Conservation (phyloP, 1,139 yeast species). For the Blastobotrys raffinosifermentans region DNA sequence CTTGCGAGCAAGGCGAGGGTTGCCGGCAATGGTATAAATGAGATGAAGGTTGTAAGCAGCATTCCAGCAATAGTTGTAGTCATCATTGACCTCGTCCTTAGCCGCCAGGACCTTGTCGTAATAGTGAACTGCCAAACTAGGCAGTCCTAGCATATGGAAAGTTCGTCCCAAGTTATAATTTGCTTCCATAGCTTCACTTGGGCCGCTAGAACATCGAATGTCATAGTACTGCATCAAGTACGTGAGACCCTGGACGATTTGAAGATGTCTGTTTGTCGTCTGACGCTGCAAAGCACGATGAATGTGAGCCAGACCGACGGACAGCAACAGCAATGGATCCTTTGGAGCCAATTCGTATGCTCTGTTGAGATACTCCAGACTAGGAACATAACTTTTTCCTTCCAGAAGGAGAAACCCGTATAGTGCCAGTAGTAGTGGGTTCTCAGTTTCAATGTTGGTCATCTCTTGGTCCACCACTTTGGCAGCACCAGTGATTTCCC, state of each 20-base stretch:
- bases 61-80: conserved; percentile 59
- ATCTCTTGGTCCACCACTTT: conserved; percentile 48
- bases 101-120: conserved; percentile 57
- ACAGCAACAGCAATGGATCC: conserved; percentile 73
- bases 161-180: conserved; percentile 79
- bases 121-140: conserved; percentile 62
- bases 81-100: conserved; percentile 33
- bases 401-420: conserved; percentile 77
- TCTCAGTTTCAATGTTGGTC: conserved; percentile 40
- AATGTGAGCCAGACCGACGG: conserved; percentile 75
- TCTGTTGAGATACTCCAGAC: conserved; percentile 61
- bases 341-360: conserved; percentile 39
- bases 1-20: conserved; percentile 53
- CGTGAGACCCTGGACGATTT: conserved; percentile 79
- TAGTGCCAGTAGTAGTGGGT: conserved; percentile 66
- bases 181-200: conserved; percentile 65
- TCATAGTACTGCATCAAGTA: conserved; percentile 67
- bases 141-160: conserved; percentile 76
- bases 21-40: conserved; percentile 73
- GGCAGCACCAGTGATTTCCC: conserved; percentile 70
- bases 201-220: conserved; percentile 36
- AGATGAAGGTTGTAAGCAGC: conserved; percentile 81
- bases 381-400: conserved; percentile 77
- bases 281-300: conserved; percentile 91
- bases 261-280: conserved; percentile 78